Evolutionary conservation across 208 protist species (phyloP), one percentile per base, ranked within the genome.

Genomic region (Tetramitus jugosus): DNA sequence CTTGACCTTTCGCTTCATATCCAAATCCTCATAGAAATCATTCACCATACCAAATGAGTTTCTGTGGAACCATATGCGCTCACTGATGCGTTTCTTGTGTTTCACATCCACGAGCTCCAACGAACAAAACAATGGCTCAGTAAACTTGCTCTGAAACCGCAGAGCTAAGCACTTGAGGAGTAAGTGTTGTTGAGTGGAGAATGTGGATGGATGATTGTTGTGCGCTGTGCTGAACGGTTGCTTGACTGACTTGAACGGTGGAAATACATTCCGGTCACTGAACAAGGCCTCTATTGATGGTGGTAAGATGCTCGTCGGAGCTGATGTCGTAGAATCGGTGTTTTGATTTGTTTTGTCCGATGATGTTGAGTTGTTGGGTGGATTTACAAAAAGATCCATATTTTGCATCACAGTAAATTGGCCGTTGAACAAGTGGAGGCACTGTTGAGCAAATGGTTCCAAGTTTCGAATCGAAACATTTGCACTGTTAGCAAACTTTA

Each of bases 351-450:
- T 4, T 31, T n/a, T n/a, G n/a, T n/a, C n/a, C n/a, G n/a, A n/a
- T n/a, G n/a, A n/a, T n/a, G n/a, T n/a, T n/a, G n/a, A n/a, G n/a
- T n/a, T n/a, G n/a, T n/a, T n/a, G n/a, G n/a, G n/a, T n/a, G n/a
- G n/a, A n/a, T n/a, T n/a, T n/a, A n/a, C n/a, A n/a, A n/a, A n/a
- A 53, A 26, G 20, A 31, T 74, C 42, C 26, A 53, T 53, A 2
- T 53, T 14, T 39, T 53, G 33, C 7, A 74, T n/a, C 6, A 74
- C 67, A 46, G 39, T 74, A 2, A 29, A 74, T 53, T 74, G n/a
- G 1, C 67, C 67, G 26, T 53, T 74, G 37, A 46, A 74, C 26
- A 74, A 74, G 26, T 53, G 67, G 6, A 74, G 37, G 53, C 67
- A 74, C 35, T 74, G 26, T 52, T 53, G 29, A 39, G 42, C 40